Base-by-base conservation (phyloP, 306 rosid species). In the Cucumis melo region DNA sequence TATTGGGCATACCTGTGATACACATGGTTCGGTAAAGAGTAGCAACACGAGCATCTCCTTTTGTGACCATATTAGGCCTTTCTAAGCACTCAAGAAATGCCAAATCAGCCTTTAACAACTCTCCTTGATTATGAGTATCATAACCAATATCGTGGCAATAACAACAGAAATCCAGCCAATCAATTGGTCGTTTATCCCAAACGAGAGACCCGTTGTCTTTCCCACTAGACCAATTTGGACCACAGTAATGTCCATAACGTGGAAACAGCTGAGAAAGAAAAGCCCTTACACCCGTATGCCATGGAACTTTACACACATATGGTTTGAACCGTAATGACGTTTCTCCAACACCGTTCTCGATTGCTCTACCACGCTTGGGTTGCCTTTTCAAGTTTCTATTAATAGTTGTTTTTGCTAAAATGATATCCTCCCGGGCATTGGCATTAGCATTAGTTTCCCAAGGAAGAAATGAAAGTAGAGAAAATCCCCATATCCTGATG, bases 141-240 rank as follows among this genome's bases (percentile, higher is more conserved):
- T 93, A 93, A 50, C 98, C 98, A 63, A 93, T 90, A 81, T 93
- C 98, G 79, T 93, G 98, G 82, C 98, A 93, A 82, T 93, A 93
- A 86, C 98, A 93, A 73, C 98, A 93, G 82, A 86, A 91, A 76
- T 93, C 98, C 88, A 93, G 80, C 97, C 98, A 93, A 87, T 93
- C 98, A 46, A 91, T 93, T 0, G 98, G 98, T 20, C 98, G 85
- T 84, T 51, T 77, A 87, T 91, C 98, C 98, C 98, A 94, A 83
- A 91, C 55, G 56, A 58, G 95, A 77, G 91, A 86, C 8, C 96
- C 96, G 0, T 78, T 21, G 39, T 90, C 95, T 78, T 94, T 94
- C 75, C 98, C 98, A 34, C 98, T 93, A 0, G 97, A 93, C 96
- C 97, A 91, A 62, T 93, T 93, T 8, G 98, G 98, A 23, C 98